Evolutionary conservation across 352 stramenopile species (phyloP).

Genomic region (Phytophthora lateralis): DNA sequence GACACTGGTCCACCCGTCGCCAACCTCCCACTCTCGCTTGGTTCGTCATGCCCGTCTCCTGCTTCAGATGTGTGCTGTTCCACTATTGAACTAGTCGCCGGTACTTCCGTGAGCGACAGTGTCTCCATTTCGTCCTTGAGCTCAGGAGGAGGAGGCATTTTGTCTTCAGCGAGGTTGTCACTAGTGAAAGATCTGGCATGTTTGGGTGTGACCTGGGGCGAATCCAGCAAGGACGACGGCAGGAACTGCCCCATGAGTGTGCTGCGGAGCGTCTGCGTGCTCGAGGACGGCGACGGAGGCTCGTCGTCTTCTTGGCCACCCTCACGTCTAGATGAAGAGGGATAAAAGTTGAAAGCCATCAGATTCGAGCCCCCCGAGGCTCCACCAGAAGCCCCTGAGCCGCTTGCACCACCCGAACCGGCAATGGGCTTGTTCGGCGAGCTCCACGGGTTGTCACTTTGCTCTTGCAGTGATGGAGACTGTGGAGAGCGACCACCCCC

Average conservation of each 20-base stretch:
- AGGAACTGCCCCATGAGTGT: slow-evolving; percentile 84
- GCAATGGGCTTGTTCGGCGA: slow-evolving; percentile 45
- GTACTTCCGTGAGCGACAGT: slow-evolving; percentile 35
- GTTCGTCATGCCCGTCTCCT: slow-evolving; percentile 37
- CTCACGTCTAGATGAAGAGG: slow-evolving; percentile 29
- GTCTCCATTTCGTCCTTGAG: slow-evolving; percentile 36
- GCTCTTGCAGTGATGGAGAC: slow-evolving; percentile 40
- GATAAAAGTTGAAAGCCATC: slow-evolving; percentile 74
- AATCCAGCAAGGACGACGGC: slow-evolving; percentile 79
- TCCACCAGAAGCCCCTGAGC: slow-evolving; percentile 16
- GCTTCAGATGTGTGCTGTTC: slow-evolving; percentile 24
- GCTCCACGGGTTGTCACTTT: slow-evolving; percentile 54
- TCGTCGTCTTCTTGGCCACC: slow-evolving; percentile 55
- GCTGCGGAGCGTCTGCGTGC: slow-evolving; percentile 63
- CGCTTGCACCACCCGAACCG: slow-evolving; percentile 20
- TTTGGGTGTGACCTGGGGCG: slow-evolving; percentile 78
- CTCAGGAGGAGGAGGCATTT: slow-evolving; percentile 27
- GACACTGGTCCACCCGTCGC: slow-evolving; percentile 12
- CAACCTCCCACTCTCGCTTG: slow-evolving; percentile 40
- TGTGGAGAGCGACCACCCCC: slow-evolving; percentile 27
- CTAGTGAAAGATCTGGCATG: slow-evolving; percentile 36
- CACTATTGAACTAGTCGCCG: slow-evolving; percentile 33
- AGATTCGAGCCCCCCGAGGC: slow-evolving; percentile 35
- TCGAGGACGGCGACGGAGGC: slow-evolving; percentile 51
- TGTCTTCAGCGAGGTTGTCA: slow-evolving; percentile 34